Evolutionary conservation across 495 filamentous ascomycete species (phyloP), one percentile per base, ranked within the genome.

Genomic region (Jackrogersella minutella): DNA sequence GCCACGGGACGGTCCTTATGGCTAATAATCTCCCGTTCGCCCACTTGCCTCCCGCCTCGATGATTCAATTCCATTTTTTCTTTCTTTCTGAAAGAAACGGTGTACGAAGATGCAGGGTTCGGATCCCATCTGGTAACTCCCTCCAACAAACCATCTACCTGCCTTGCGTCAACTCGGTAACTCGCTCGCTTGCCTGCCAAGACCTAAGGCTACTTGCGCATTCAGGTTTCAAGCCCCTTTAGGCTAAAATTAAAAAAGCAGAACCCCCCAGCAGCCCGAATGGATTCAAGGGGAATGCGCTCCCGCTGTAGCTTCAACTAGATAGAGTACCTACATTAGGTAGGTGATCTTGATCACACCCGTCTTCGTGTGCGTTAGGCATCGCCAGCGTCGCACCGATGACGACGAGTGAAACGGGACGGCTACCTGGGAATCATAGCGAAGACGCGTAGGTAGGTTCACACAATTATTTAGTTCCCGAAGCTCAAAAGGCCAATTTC

Each of bases 331-430:
- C 51, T 68, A 62, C 39, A 53, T 54, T 54, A 59, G 58, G 53
- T 58, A 63, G 54, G 65, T 58, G 40, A 40, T 64, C 47, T 26
- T 64, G 49, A 60, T 58, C 53, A 51, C 19, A 59, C 65, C 17
- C 44, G 14, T 55, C 65, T 11, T 44, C 33, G 13, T 37, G 46
- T 61, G 26, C 58, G 43, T 69, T 31, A 69, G 60, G 61, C 43
- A 55, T 60, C 60, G 56, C 36, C 37, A 58, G 52, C 66, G 61
- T 69, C 55, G 57, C 52, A 65, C 52, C 51, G 57, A 62, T 69
- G 66, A 69, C 66, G 61, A 61, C 34, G 33, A 39, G 22, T 19
- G 26, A 57, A 61, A 54, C 41, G 28, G 13, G 57, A 54, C 41
- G 28, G 13, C 40, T 40, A 24, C 11, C 7, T 46, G 22, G 58